Evolutionary conservation across 345 rosid species (phyloP).

Genomic region (Leavenworthia alabamica): DNA sequence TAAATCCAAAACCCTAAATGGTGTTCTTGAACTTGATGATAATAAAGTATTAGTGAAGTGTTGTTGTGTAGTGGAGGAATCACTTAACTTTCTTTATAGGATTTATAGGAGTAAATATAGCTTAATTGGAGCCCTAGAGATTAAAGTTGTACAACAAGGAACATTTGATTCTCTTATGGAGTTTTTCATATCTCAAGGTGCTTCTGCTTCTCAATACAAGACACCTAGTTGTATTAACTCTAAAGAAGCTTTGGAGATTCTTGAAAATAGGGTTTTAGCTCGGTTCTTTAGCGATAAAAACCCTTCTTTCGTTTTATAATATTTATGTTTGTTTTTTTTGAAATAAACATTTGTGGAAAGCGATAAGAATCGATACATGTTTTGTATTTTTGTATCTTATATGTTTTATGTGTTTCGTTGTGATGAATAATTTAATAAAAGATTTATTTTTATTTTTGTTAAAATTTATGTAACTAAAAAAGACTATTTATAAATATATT

Average conservation of each 20-base stretch:
- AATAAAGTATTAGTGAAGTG: conserved; percentile 41
- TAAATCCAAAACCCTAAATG: neutral
- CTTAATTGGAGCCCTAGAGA: conserved; percentile 48
- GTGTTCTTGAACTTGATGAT: no score
- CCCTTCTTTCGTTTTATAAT: no score
- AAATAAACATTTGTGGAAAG: no score
- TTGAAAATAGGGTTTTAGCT: neutral
- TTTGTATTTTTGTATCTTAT: no score
- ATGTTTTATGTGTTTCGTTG: no score
- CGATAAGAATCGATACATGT: no score
- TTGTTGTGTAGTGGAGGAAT: conserved; percentile 48
- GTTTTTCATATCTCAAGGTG: conserved; percentile 45
- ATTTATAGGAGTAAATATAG: conserved; percentile 34
- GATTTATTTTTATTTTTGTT: no score
- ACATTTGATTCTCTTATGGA: conserved; percentile 63
- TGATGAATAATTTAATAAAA: no score
- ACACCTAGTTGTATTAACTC: conserved; percentile 56
- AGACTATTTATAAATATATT: no score
- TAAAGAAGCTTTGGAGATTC: neutral
- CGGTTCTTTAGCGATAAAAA: neutral
- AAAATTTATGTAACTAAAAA: no score
- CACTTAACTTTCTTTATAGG: conserved; percentile 41
- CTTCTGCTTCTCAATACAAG: conserved; percentile 58
- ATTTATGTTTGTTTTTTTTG: no score
- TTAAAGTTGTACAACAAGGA: conserved; percentile 52